Evolutionary conservation across 768 basidiomycete species (phyloP), one percentile per base, ranked within the genome.

Genomic region (Boletus fagicola): DNA sequence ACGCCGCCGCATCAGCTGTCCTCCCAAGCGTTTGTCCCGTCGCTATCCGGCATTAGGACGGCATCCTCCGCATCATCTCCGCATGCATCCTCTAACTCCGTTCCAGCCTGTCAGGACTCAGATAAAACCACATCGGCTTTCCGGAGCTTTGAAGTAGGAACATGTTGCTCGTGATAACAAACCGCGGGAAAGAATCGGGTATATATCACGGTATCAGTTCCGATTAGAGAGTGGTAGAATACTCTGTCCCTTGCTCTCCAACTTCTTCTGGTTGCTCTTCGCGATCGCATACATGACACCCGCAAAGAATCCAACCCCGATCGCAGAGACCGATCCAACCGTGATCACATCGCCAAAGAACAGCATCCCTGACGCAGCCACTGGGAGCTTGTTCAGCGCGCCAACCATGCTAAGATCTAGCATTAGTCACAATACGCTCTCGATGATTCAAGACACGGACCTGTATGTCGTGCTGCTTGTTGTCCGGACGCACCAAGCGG

Each of bases 381-480:
- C 94, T 38, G 97, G 97, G 20, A 99, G 80, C 77, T 98, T 98
- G 77, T 98, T 98, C 64, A 98, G 74, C 0, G 95, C 95, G 12
- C 95, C 95, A 54, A 97, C 94, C 95, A 98, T 98, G 63, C 90
- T 93, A 62, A 53, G 46, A 48, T 12, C 40, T 39, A 53, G 5
- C 42, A 3, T 72, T 22, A 62, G 60, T 54, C 36, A 35, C 42
- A 20, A 28, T 30, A 50, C 44, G 20, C 38, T 33, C 30, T 47
- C 28, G 40, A 31, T 6, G 40, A 18, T 40, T 18, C 43, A 15
- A 52, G 24, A 43, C 24, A 64, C 80, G 49, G 57, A 90, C 88
- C 92, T 95, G 76, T 98, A 99, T n/a, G 97, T 99, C 45, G 97
- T 98, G 60, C 95, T 98, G 62, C 90, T 92, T 30, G 96, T 98